Percentiles rank a stretch among this genome's conserved stretches.
These are phyloP conservation scores for Leccinum proliferum DNA, from an alignment of 1,284 basidiomycete genomes.

Conservation along the genomic window DNA sequence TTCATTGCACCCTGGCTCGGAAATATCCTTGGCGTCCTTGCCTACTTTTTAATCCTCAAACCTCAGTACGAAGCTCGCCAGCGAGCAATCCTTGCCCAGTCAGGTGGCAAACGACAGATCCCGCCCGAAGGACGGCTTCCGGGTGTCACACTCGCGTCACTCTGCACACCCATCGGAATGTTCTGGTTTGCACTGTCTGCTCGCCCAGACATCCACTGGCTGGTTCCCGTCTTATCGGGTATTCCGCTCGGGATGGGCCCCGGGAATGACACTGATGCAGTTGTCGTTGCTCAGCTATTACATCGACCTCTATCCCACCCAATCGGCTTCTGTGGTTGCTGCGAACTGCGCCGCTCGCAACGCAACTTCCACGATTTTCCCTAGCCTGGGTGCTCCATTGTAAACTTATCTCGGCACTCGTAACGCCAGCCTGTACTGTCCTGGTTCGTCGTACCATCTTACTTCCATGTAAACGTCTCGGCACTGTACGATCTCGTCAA, in stretches of 20 bases:
- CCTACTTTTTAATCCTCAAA: constrained; percentile 24
- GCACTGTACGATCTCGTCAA: neutral
- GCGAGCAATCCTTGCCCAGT: constrained; percentile 8
- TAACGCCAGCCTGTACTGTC: constrained; percentile 16
- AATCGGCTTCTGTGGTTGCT: constrained; percentile 24
- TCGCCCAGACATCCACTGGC: constrained; percentile 14
- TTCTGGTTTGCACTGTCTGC: constrained; percentile 26
- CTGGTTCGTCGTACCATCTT: neutral
- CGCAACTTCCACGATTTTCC: constrained; percentile 14
- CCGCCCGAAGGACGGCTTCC: constrained; percentile 22
- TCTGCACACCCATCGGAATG: constrained; percentile 24
- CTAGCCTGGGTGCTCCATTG: constrained; percentile 20
- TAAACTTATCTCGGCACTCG: constrained; percentile 20
- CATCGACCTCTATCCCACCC: constrained; percentile 27
- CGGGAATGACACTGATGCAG: constrained; percentile 27
- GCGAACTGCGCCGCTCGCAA: constrained; percentile 23
- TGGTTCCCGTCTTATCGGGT: constrained; percentile 20
- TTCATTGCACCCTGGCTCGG: constrained; percentile 23
- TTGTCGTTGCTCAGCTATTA: constrained; percentile 26
- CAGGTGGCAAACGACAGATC: constrained; percentile 12
- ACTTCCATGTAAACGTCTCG: neutral
- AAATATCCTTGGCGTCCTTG: constrained; percentile 21
- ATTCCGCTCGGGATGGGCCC: constrained; percentile 20
- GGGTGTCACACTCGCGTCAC: constrained; percentile 16
- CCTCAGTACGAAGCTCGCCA: constrained; percentile 17